Base-by-base conservation (phyloP, 2,329 filamentous ascomycete genomes). In the Diplocarpon mali region DNA sequence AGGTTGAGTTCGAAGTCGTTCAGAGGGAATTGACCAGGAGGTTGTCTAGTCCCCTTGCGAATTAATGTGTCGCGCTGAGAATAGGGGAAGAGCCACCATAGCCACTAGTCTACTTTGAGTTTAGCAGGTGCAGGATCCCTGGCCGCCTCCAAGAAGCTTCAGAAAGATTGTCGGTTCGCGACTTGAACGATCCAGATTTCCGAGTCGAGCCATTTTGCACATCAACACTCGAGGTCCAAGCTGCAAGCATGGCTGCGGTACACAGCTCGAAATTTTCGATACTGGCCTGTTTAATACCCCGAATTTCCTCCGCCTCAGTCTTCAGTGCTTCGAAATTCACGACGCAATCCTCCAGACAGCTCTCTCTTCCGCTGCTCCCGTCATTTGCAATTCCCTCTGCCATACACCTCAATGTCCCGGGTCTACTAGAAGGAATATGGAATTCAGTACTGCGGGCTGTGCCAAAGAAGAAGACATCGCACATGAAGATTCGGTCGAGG, bases 391-490 rank as follows among this genome's bases (percentile, higher is more conserved):
- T 83, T 32, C 78, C 83, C 17, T 69, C 74, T 11, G 66, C 69
- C 32, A 69, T 85, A 53, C 72, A 67, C 17, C 64, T 78, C 54
- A 76, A 69, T 40, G 69, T 89, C 41, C 80, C 84, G 5, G 74
- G 75, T 5, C 61, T 88, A n/a, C 67, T 95, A 16, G 80, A 77
- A 45, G 85, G 84, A 51, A 80, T 98, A 58, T 96, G 90, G 90
- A 90, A 95, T 56, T 88, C 85, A 5, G 76, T 98, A 37, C 72
- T 98, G 55, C 81, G 81, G 54, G 92, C 92, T 1, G 92, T 96
- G 13, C 92, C 92, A 5, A 98, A 98, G 75, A 96, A 95, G 71
- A 98, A 96, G 76, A 93, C 88, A 29, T 95, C 90, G 35, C 87
- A 98, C 65, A 86, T 86, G 71, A 95, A 92, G 71, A 95, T 88